Evolutionary conservation across 345 rosid species (phyloP).

Genomic region (Eutrema japonicum): DNA sequence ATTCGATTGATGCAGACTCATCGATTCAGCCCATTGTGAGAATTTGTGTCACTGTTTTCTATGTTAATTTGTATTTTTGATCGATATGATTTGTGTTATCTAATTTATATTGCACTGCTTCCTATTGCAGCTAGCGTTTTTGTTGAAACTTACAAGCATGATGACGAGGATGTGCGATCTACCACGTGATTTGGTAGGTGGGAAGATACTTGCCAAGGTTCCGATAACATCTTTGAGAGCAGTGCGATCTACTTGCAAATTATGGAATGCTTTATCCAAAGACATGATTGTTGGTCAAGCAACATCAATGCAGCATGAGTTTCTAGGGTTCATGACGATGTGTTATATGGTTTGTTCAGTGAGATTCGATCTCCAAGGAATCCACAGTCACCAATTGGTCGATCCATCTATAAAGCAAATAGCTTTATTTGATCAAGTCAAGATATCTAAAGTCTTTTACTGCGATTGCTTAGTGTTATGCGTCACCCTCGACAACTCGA

Average conservation of each 20-base stretch:
- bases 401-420: no score
- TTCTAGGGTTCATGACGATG: background rate
- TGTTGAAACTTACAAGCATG: background rate
- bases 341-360: background rate
- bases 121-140: no score
- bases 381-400: background rate
- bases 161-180: background rate
- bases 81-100: no score
- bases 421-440: no score
- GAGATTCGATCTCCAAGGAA: constrained; percentile 1
- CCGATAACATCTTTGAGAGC: background rate
- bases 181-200: background rate
- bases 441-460: no score
- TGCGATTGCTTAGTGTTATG: no score
- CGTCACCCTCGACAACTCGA: no score
- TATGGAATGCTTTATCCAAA: background rate
- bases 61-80: no score
- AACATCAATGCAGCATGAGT: background rate
- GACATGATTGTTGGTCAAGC: background rate
- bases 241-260: background rate
- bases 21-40: no score
- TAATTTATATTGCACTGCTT: no score
- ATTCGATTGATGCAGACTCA: no score
- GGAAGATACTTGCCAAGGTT: background rate
- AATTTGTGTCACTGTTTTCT: no score